Evolutionary conservation across 129 eudicot genomes (phyloP).

Genomic region (Saussurea involucrata): DNA sequence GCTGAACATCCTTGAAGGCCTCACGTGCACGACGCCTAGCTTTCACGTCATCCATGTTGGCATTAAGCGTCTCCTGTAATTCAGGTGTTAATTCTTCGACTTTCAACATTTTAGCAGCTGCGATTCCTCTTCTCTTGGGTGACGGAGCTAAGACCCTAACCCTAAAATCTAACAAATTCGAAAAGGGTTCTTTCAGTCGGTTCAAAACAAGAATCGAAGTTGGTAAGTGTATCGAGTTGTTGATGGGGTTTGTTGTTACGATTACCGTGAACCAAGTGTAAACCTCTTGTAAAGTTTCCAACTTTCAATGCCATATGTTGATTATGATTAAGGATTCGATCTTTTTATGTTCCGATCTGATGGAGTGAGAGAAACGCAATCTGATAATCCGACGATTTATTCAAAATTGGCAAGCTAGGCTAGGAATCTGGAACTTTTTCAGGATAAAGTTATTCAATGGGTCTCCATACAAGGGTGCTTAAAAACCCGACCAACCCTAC

Average conservation of each 20-base stretch:
- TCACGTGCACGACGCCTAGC: conserved; percentile 92
- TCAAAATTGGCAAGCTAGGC: conserved; percentile 6
- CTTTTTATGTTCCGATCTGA: conserved; percentile 1
- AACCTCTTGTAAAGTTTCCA: conserved; percentile 17
- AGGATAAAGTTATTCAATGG: neutral
- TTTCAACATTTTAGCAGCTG: conserved; percentile 27
- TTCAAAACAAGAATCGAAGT: conserved; percentile 10
- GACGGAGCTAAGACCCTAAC: neutral
- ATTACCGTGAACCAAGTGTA: conserved; percentile 16
- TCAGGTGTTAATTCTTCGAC: conserved; percentile 28
- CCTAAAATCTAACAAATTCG: conserved; percentile 15
- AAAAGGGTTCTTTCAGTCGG: neutral
- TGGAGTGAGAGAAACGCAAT: neutral
- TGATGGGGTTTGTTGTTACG: conserved; percentile 22
- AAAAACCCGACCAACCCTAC: too few relatives aligned
- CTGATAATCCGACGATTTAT: neutral
- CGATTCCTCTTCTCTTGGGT: neutral
- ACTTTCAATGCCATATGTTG: neutral
- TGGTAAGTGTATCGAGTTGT: neutral
- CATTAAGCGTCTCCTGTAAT: conserved; percentile 56
- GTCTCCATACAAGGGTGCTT: neutral
- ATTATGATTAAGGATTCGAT: conserved; percentile 5
- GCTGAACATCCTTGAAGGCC: conserved; percentile 89
- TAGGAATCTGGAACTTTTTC: neutral
- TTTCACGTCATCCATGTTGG: conserved; percentile 70